Percentiles rank a stretch among this genome's conserved stretches.
These are phyloP conservation scores for Medicago ruthenica DNA, from an alignment of 306 rosid species.

Conservation along the genomic window DNA sequence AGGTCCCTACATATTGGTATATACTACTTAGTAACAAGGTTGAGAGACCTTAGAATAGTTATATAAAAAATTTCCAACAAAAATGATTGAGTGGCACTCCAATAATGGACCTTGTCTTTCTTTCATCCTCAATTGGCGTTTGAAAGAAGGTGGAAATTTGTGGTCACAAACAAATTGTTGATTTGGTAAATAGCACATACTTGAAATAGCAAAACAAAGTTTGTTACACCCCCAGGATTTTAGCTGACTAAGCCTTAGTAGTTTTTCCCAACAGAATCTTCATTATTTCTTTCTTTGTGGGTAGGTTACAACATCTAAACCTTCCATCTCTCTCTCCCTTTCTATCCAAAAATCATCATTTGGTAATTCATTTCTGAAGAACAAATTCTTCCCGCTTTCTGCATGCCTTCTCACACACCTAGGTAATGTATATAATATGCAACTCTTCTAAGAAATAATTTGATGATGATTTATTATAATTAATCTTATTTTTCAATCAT, in stretches of 20 bases:
- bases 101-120: constrained; percentile 6
- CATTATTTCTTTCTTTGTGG: constrained; percentile 34
- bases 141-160: constrained; percentile 9
- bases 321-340: not conserved
- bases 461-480: not conserved
- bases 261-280: constrained; percentile 7
- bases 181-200: constrained; percentile 41
- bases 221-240: constrained; percentile 36
- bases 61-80: not conserved
- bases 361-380: not conserved
- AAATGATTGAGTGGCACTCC: constrained; percentile 16
- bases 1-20: no score
- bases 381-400: not conserved
- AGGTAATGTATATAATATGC: constrained; percentile 34
- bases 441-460: constrained; percentile 1
- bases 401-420: constrained; percentile 27
- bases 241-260: constrained; percentile 7
- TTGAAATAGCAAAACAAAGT: constrained; percentile 34
- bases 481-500: not conserved
- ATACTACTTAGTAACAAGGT: not conserved
- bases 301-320: not conserved
- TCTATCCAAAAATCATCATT: not conserved
- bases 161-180: constrained; percentile 41
- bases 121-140: constrained; percentile 20
- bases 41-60: constrained; percentile 11